Conservation (phyloP, 75 land plant species). For the Cryptomeria japonica region DNA sequence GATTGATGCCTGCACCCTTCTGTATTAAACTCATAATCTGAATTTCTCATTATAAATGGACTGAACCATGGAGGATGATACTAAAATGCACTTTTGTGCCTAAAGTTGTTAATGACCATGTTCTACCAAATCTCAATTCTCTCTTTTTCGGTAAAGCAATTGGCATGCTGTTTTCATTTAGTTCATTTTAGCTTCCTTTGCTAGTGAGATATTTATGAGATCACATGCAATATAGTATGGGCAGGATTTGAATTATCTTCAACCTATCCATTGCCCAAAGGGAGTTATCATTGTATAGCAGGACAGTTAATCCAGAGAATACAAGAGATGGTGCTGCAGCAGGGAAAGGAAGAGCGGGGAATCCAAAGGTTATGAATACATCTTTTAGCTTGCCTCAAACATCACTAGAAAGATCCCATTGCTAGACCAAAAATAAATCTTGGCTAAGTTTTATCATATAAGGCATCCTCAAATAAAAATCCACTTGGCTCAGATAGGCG, state of each 20-base stretch:
- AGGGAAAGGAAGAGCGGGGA: neutral
- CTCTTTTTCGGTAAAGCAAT: too few species aligned
- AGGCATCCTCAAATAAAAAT: neutral
- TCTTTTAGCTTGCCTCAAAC: neutral
- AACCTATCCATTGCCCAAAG: neutral
- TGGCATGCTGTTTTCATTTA: too few species aligned
- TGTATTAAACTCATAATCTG: too few species aligned
- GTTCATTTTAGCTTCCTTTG: too few species aligned
- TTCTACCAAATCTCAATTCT: too few species aligned
- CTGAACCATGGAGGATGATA: too few species aligned
- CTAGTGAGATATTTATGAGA: too few species aligned
- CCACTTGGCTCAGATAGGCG: neutral
- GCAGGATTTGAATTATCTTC: neutral
- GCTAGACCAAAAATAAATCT: neutral
- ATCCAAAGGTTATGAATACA: neutral
- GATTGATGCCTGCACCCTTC: too few species aligned
- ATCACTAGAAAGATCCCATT: neutral
- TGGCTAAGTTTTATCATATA: neutral
- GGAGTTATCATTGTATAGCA: neutral
- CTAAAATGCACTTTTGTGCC: too few species aligned
- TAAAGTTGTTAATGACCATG: too few species aligned
- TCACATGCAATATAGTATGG: neutral
- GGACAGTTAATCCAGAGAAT: neutral
- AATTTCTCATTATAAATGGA: too few species aligned
- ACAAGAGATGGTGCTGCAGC: neutral